phyloP scores from a whole-genome alignment of 805 yeast genomes.

The Pichia rugopelliculosa region DNA sequence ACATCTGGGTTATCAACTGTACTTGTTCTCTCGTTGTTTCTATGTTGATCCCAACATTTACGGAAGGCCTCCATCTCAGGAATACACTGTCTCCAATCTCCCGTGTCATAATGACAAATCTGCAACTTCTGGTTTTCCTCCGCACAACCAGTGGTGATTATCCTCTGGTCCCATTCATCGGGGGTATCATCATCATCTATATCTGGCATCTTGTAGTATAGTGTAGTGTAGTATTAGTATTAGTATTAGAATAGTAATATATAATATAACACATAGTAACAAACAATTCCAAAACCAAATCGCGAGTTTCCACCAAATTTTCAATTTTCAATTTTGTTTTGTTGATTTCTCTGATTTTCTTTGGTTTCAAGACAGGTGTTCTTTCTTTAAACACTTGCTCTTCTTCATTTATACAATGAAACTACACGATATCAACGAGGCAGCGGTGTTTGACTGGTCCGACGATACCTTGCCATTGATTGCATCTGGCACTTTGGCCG shows the following conservation, averaged over 20 bases:
- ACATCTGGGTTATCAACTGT: slow-evolving; percentile 26
- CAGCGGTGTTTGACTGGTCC: slow-evolving; percentile 97
- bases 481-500: slow-evolving; percentile 93
- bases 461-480: slow-evolving; percentile 63
- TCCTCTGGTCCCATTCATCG: slow-evolving; percentile 73
- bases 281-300: too few relatives aligned
- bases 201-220: background rate
- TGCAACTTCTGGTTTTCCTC: slow-evolving; percentile 65
- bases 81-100: slow-evolving; percentile 73
- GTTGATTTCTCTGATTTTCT: background rate
- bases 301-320: background rate
- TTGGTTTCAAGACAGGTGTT: background rate
- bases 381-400: slow-evolving; percentile 7
- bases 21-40: slow-evolving; percentile 33
- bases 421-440: slow-evolving; percentile 71
- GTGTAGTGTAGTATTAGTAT: too few relatives aligned
- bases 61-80: slow-evolving; percentile 45
- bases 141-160: slow-evolving; percentile 67
- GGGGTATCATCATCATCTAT: slow-evolving; percentile 28
- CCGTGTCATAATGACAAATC: slow-evolving; percentile 72
- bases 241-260: too few relatives aligned
- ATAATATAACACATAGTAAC: too few relatives aligned
- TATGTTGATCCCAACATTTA: slow-evolving; percentile 35
- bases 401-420: slow-evolving; percentile 38
- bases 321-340: background rate